A percentile compares a stretch with the other conserved stretches of the same genome.
Evolutionary conservation across 345 rosid genomes (phyloP).

Genomic region (Clausena lansium): DNA sequence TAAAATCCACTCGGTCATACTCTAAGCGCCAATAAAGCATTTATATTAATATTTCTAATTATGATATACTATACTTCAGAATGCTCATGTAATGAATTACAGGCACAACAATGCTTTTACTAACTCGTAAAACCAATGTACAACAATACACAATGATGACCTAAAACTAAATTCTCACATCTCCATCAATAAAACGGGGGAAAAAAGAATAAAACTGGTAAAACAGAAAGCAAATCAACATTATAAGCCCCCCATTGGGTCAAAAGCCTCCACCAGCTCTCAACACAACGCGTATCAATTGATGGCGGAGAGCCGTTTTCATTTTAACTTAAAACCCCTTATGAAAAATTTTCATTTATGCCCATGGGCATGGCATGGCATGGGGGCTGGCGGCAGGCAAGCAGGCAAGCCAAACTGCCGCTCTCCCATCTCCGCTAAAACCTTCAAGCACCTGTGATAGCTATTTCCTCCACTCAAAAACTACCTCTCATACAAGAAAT

Average conservation of each 20-base stretch:
- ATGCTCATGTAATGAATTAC: not conserved
- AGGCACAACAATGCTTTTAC: conserved; percentile 24
- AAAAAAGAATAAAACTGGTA: conserved; percentile 20
- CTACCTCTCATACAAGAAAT: conserved; percentile 21
- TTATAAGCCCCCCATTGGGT: conserved; percentile 3
- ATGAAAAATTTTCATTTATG: conserved; percentile 28
- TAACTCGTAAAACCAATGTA: conserved; percentile 23
- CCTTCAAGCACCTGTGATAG: conserved; percentile 24
- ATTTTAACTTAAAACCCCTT: conserved; percentile 17
- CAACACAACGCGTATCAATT: conserved; percentile 1
- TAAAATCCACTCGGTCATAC: too few relatives aligned
- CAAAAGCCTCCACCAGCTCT: conserved; percentile 27
- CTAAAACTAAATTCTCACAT: conserved; percentile 29
- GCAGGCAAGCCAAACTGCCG: conserved; percentile 43
- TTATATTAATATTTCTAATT: not conserved
- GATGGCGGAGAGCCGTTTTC: not conserved
- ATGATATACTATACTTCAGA: not conserved
- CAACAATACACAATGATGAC: conserved; percentile 31
- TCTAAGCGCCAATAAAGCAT: not conserved
- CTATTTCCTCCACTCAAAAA: conserved; percentile 21
- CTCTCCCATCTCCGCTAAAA: conserved; percentile 19
- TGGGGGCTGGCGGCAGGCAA: not conserved
- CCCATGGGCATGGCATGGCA: conserved; percentile 1
- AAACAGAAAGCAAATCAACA: conserved; percentile 20
- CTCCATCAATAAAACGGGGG: not conserved